Evolutionary conservation across 148 eudicot species (phyloP).

Genomic region (Rhododendron henanense): DNA sequence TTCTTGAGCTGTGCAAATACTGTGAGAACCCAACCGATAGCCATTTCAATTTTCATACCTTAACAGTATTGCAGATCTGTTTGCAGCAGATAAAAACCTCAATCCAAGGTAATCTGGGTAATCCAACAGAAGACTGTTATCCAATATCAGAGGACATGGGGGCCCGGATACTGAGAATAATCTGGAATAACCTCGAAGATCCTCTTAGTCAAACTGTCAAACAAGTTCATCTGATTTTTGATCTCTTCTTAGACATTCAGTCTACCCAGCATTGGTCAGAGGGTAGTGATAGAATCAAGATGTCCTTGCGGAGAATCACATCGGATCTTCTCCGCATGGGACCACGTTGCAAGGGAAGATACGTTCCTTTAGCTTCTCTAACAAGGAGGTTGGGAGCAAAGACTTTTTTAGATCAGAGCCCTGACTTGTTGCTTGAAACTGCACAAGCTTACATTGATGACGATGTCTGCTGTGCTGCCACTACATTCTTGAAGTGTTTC

Average conservation of each 20-base stretch:
- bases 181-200: slow-evolving; percentile 97
- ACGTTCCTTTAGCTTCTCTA: slow-evolving; percentile 83
- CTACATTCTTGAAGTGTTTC: slow-evolving; percentile 88
- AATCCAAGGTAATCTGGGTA: slow-evolving; percentile 41
- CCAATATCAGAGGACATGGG: slow-evolving; percentile 67
- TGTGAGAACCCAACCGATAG: slow-evolving; percentile 93
- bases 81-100: slow-evolving; percentile 94
- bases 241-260: slow-evolving; percentile 82
- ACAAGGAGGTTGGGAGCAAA: slow-evolving; percentile 88
- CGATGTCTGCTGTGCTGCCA: slow-evolving; percentile 92
- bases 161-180: slow-evolving; percentile 54
- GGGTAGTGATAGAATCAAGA: slow-evolving; percentile 41
- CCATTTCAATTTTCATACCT: slow-evolving; percentile 90
- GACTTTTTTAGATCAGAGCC: slow-evolving; percentile 56
- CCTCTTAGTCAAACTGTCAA: slow-evolving; percentile 96
- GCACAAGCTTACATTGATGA: slow-evolving; percentile 74
- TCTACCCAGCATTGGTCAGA: slow-evolving; percentile 47
- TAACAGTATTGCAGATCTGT: slow-evolving; percentile 95
- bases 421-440: slow-evolving; percentile 63
- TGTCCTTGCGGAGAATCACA: slow-evolving; percentile 53
- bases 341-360: slow-evolving; percentile 93
- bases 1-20: slow-evolving; percentile 78
- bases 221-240: slow-evolving; percentile 93
- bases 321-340: slow-evolving; percentile 76
- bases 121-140: slow-evolving; percentile 28